A percentile compares a stretch with the other conserved stretches of the same genome.
Evolutionary conservation across 208 protist species (phyloP).

Genomic region (Acanthamoeba rhysodes): DNA sequence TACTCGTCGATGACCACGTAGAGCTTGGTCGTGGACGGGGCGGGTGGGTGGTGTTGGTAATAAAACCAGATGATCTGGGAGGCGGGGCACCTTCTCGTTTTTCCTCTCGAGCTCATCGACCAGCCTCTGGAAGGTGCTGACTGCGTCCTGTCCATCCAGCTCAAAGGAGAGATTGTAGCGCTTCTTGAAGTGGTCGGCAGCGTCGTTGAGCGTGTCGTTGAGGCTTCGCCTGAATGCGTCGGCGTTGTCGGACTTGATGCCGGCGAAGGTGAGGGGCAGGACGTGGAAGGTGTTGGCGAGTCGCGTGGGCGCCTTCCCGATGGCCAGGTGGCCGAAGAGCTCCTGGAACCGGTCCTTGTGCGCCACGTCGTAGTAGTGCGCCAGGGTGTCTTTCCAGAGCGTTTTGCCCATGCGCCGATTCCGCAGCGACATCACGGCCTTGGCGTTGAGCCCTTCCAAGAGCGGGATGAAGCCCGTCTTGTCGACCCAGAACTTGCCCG

Average conservation of each 20-base stretch:
- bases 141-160: background rate
- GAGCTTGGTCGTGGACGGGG: no score
- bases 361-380: background rate
- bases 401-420: conserved; percentile 37
- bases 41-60: no score
- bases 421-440: conserved; percentile 52
- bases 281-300: conserved; percentile 67
- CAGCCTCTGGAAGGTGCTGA: background rate
- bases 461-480: background rate
- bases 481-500: background rate
- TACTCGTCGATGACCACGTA: conserved; percentile 67
- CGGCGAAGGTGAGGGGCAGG: conserved; percentile 46
- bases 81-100: background rate
- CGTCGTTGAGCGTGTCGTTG: background rate
- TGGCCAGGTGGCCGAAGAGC: conserved; percentile 53
- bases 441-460: background rate
- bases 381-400: conserved; percentile 35
- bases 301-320: conserved; percentile 41
- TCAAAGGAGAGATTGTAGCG: conserved; percentile 34
- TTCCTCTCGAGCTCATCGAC: background rate
- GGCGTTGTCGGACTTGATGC: background rate
- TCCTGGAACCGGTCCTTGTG: background rate
- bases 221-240: background rate
- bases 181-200: background rate
- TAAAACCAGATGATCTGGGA: background rate